Conservation (phyloP, 2,329 filamentous ascomycete species). For the Lachnellula occidentalis region DNA sequence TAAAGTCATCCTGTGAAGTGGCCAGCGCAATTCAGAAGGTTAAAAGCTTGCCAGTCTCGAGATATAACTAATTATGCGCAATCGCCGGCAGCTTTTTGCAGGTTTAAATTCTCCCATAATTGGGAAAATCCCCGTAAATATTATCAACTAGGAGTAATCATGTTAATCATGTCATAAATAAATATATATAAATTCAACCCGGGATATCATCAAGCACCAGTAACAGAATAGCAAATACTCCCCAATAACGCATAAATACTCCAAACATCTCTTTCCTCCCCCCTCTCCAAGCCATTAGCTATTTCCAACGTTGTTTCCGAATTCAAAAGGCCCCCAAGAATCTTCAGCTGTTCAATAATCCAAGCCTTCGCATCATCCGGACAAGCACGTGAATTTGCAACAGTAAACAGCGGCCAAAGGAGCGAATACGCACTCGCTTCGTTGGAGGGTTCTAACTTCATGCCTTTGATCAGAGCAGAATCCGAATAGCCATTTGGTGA, state of each 20-base stretch:
- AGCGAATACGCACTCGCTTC: slow-evolving; percentile 1
- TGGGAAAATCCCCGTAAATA: no score
- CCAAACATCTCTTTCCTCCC: slow-evolving; percentile 1
- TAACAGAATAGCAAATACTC: slow-evolving; percentile 2
- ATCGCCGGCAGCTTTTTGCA: no score
- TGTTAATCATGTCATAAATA: no score
- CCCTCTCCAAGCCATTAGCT: not conserved
- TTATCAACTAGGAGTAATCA: no score
- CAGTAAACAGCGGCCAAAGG: slow-evolving; percentile 7
- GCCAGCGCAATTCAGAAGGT: no score
- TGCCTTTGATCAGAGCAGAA: not conserved
- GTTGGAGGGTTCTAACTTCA: not conserved
- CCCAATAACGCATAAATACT: slow-evolving; percentile 3
- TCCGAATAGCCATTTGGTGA: not conserved
- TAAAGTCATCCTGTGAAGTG: no score
- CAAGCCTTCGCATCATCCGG: not conserved
- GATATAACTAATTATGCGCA: no score
- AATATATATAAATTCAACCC: not conserved
- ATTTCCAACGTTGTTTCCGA: not conserved
- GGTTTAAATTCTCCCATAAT: no score
- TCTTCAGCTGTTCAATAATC: slow-evolving; percentile 1
- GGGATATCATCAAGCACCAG: not conserved
- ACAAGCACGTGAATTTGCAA: not conserved
- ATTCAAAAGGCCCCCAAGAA: not conserved
- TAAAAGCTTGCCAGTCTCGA: no score